Evolutionary conservation across 140 eudicot genomes (phyloP).

Genomic region (Senecio squalidus): DNA sequence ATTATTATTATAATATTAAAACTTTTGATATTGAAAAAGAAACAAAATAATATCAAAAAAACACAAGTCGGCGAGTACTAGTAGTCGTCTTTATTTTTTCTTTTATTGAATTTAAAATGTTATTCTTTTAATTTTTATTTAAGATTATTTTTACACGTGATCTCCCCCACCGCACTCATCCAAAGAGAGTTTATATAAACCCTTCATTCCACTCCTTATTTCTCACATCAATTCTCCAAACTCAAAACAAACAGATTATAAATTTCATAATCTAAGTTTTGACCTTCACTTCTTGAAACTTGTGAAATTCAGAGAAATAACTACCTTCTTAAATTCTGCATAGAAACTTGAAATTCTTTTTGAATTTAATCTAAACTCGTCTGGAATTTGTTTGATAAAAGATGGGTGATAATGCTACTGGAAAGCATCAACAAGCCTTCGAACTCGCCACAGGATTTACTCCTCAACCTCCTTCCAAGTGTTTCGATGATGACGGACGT

Average conservation of each 20-base stretch:
- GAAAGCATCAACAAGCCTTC: constrained; percentile 32
- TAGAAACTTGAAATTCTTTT: not conserved
- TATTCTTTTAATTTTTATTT: too few relatives aligned
- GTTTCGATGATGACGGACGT: constrained; percentile 72
- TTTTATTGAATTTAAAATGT: too few relatives aligned
- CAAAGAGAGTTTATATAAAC: not conserved
- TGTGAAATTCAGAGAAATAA: not conserved
- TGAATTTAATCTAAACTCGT: not conserved
- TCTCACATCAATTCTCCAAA: not conserved
- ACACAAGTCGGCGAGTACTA: too few relatives aligned
- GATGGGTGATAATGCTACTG: constrained; percentile 35
- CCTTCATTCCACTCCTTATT: not conserved
- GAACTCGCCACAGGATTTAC: constrained; percentile 36
- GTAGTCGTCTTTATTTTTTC: too few relatives aligned
- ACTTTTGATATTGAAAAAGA: too few relatives aligned
- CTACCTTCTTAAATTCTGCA: constrained; percentile 8
- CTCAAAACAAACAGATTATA: not conserved
- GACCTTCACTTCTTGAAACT: not conserved
- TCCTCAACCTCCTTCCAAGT: constrained; percentile 42
- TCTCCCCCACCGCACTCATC: not conserved
- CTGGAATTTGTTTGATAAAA: constrained; percentile 12
- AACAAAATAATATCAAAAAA: too few relatives aligned
- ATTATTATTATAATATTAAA: too few relatives aligned
- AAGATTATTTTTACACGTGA: too few relatives aligned
- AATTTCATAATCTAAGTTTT: not conserved